Evolutionary conservation across 1,284 basidiomycete species (phyloP).

Genomic region (Phaffia rhodozyma): DNA sequence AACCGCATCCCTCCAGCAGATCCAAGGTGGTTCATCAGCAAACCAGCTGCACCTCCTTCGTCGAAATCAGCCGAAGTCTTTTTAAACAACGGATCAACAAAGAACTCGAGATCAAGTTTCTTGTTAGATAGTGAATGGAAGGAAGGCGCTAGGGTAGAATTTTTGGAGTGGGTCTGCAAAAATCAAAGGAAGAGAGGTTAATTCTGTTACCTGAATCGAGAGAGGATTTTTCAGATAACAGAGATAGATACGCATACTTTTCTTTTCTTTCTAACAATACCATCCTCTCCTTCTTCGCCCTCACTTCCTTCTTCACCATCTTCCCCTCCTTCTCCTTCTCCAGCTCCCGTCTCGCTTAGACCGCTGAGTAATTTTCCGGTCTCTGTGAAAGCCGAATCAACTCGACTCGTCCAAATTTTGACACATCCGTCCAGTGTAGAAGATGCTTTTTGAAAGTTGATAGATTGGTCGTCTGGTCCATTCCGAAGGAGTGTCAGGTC

Average conservation of each 20-base stretch:
- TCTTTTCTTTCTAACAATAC: slow-evolving; percentile 48
- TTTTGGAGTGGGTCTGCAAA: slow-evolving; percentile 19
- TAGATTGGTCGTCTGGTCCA: slow-evolving; percentile 70
- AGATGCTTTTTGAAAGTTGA: slow-evolving; percentile 97
- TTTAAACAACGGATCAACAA: slow-evolving; percentile 90
- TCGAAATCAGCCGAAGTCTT: slow-evolving; percentile 99
- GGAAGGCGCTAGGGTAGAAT: slow-evolving; percentile 68
- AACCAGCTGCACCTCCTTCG: slow-evolving; percentile 88
- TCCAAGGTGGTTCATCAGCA: slow-evolving; percentile 86
- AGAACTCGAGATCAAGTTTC: slow-evolving; percentile 88
- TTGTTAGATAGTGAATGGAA: slow-evolving; percentile 72
- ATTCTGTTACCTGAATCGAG: not conserved
- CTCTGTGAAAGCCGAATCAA: slow-evolving; percentile 93
- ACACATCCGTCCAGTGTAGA: slow-evolving; percentile 97
- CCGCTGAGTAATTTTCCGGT: slow-evolving; percentile 92
- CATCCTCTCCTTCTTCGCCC: slow-evolving; percentile 41
- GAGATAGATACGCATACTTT: slow-evolving; percentile 28
- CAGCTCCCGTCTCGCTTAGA: slow-evolving; percentile 42
- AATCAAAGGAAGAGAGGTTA: not conserved
- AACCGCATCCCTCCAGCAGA: slow-evolving; percentile 74
- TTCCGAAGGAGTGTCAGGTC: slow-evolving; percentile 96
- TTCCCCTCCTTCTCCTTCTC: slow-evolving; percentile 18
- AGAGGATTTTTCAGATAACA: not conserved
- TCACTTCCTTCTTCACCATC: slow-evolving; percentile 22
- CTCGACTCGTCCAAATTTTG: slow-evolving; percentile 98